Conservation (phyloP, 1,284 basidiomycete genomes). For the Cryptococcus sp. region DNA sequence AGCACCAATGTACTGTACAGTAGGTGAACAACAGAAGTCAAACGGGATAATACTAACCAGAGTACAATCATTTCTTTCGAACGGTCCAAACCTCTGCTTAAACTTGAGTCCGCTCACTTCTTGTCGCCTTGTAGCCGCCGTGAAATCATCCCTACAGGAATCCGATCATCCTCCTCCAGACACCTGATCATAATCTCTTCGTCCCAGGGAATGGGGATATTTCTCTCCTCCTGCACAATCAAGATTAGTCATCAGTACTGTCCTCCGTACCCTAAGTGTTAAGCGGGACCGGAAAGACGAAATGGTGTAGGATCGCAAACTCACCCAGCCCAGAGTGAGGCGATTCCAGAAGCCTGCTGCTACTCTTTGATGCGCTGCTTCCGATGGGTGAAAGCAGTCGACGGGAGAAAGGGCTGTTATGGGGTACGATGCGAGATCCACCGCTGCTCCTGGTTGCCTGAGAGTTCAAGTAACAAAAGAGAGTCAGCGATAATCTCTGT, state of each 20-base stretch:
- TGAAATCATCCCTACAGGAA: conserved; percentile 18
- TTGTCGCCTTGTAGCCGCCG: background rate
- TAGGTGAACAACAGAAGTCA: no score
- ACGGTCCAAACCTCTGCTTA: no score
- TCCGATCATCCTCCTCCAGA: conserved; percentile 45
- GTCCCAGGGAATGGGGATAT: conserved; percentile 44
- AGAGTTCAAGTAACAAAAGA: background rate
- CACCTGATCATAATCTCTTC: conserved; percentile 44
- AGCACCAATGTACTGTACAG: no score
- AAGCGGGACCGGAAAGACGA: no score
- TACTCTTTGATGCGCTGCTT: conserved; percentile 46
- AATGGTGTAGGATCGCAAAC: conserved; percentile 7
- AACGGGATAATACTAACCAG: no score
- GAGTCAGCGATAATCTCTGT: no score
- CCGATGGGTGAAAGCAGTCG: conserved; percentile 54
- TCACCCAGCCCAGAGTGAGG: conserved; percentile 35
- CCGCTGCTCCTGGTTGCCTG: conserved; percentile 49
- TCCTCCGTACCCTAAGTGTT: no score
- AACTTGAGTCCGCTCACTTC: no score
- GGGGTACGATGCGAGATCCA: conserved; percentile 49
- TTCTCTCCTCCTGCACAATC: conserved; percentile 31
- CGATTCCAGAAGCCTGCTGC: conserved; percentile 53
- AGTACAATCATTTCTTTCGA: no score
- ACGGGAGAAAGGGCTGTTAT: conserved; percentile 48
- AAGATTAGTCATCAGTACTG: conserved; percentile 7